Evolutionary conservation across 225 moss, liverwort and hornwort species (phyloP).

Genomic region (Straminergon stramineum): DNA sequence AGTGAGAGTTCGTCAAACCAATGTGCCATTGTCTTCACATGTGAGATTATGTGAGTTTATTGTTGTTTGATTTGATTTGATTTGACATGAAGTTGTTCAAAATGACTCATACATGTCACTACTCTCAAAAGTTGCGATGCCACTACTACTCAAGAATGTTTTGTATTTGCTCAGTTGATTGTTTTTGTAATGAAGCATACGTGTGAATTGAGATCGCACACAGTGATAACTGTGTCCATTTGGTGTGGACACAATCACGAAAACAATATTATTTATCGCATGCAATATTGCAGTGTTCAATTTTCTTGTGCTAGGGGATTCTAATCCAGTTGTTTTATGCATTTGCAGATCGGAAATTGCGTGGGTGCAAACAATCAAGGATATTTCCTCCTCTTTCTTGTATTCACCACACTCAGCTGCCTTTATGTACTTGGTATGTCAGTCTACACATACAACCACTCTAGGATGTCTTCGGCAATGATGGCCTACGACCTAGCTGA

Average conservation of each 20-base stretch:
- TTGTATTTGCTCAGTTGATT: neutral
- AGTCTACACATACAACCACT: conserved; percentile 40
- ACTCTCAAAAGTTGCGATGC: neutral
- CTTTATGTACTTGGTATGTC: conserved; percentile 75
- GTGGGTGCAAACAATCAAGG: conserved; percentile 88
- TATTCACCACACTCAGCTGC: conserved; percentile 53
- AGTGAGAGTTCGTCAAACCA: neutral
- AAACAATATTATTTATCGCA: neutral
- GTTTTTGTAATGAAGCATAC: neutral
- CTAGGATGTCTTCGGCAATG: conserved; percentile 19
- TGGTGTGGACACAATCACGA: neutral
- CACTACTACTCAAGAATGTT: neutral
- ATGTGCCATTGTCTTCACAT: neutral
- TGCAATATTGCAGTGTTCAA: neutral
- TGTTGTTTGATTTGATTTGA: neutral
- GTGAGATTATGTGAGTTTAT: neutral
- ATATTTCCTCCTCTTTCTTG: conserved; percentile 73
- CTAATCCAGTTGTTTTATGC: neutral
- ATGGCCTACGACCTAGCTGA: conserved; percentile 4
- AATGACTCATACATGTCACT: neutral
- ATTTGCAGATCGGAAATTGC: conserved; percentile 79
- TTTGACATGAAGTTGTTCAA: neutral
- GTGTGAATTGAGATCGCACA: neutral
- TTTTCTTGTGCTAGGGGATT: neutral
- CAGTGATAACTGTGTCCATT: neutral